A percentile compares a stretch with the other conserved stretches of the same genome.
These are phyloP conservation scores for Annona squamosa DNA, from an alignment of 164 flowering plant genomes.

Conservation along the genomic window DNA sequence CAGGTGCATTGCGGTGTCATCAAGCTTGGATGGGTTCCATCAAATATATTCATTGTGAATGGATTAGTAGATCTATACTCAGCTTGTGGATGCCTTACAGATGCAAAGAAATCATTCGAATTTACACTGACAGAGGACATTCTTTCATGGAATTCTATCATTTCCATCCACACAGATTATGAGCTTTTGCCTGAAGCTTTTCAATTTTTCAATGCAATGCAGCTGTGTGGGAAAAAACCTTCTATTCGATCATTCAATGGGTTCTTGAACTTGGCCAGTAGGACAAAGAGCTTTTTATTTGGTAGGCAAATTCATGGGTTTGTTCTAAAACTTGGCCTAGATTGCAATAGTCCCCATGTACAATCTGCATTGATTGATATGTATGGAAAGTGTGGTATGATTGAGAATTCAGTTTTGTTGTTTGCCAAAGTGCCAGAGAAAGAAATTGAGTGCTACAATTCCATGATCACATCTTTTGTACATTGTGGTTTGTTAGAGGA, in stretches of 20 bases:
- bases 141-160: conserved; percentile 73
- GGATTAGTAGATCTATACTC: conserved; percentile 72
- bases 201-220: conserved; percentile 43
- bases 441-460: conserved; percentile 50
- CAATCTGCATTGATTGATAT: conserved; percentile 67
- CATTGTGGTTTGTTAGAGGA: conserved; percentile 39
- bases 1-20: conserved; percentile 50
- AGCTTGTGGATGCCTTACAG: conserved; percentile 39
- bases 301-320: conserved; percentile 57
- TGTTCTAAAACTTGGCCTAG: conserved; percentile 49
- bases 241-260: conserved; percentile 50
- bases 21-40: conserved; percentile 40
- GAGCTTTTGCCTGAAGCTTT: conserved; percentile 39
- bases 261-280: conserved; percentile 42
- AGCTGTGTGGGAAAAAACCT: conserved; percentile 53
- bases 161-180: conserved; percentile 38
- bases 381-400: conserved; percentile 67
- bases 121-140: conserved; percentile 41
- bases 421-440: conserved; percentile 31
- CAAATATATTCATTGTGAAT: conserved; percentile 54
- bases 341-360: conserved; percentile 32
- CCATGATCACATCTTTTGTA: conserved; percentile 56
- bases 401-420: conserved; percentile 37
- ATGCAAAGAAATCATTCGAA: conserved; percentile 40
- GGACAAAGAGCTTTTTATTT: conserved; percentile 23